Evolutionary conservation across 306 rosid genomes (phyloP).

Genomic region (Senna siamea): DNA sequence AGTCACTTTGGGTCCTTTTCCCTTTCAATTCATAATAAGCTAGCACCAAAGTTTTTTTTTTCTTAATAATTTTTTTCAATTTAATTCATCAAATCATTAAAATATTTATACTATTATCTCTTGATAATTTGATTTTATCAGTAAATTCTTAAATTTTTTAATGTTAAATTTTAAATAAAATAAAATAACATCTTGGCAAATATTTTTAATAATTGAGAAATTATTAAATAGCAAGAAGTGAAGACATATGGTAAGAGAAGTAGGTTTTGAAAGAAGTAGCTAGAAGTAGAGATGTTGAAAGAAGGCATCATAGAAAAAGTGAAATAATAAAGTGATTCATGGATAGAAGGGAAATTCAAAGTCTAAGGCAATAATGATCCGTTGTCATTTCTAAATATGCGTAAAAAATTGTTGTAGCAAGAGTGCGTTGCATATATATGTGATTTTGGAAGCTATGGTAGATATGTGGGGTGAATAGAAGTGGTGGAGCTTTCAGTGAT

Average conservation of each 20-base stretch:
- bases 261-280: constrained; percentile 2
- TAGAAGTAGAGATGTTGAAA: constrained; percentile 8
- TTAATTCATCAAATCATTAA: too few relatives aligned
- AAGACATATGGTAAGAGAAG: neutral
- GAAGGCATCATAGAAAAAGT: constrained; percentile 8
- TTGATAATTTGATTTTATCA: too few relatives aligned
- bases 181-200: too few relatives aligned
- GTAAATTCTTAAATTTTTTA: too few relatives aligned
- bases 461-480: too few relatives aligned
- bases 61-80: neutral
- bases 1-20: constrained; percentile 29
- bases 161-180: too few relatives aligned
- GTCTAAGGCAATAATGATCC: constrained; percentile 6
- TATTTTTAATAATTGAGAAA: too few relatives aligned
- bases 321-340: neutral
- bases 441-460: constrained; percentile 20
- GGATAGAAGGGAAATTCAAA: neutral
- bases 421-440: neutral
- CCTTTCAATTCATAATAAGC: constrained; percentile 35
- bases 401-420: constrained; percentile 11
- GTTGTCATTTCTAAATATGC: constrained; percentile 19
- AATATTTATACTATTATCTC: too few relatives aligned
- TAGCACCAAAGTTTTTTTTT: neutral
- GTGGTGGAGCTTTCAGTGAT: constrained; percentile 23
- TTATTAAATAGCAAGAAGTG: too few relatives aligned